Evolutionary conservation across 768 basidiomycete genomes (phyloP).

Genomic region (Leccinum arenicola): DNA sequence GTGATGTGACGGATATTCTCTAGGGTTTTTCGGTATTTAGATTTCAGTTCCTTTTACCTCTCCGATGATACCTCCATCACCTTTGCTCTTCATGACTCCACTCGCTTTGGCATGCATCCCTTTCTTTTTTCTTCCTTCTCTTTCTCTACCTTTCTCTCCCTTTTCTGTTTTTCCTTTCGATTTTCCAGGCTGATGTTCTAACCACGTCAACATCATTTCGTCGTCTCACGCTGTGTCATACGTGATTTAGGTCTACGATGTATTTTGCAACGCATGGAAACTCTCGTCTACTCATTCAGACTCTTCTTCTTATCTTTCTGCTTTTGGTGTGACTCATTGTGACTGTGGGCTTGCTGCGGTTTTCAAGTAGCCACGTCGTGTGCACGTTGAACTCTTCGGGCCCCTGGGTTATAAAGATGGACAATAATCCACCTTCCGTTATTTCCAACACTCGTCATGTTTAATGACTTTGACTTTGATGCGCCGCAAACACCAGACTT

Average conservation of each 20-base stretch:
- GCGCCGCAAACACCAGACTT: constrained; percentile 52
- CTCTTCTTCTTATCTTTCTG: constrained; percentile 1
- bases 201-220: constrained; percentile 30
- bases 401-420: constrained; percentile 12
- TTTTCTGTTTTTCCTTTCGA: constrained; percentile 21
- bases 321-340: constrained; percentile 8
- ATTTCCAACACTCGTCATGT: constrained; percentile 8
- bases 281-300: constrained; percentile 20
- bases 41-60: constrained; percentile 65
- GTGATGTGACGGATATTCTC: constrained; percentile 71
- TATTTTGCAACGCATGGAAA: constrained; percentile 38
- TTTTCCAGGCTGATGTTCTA: constrained; percentile 35
- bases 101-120: constrained; percentile 26
- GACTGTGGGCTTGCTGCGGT: constrained; percentile 8
- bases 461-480: constrained; percentile 30
- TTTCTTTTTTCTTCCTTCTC: constrained; percentile 7
- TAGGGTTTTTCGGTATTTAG: constrained; percentile 62
- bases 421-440: not conserved
- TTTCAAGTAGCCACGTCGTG: constrained; percentile 22
- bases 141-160: constrained; percentile 8
- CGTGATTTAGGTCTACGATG: constrained; percentile 39
- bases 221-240: constrained; percentile 39
- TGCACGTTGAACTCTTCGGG: constrained; percentile 7
- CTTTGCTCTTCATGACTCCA: constrained; percentile 27
- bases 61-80: constrained; percentile 76